A percentile compares a stretch with the other conserved stretches of the same genome.
phyloP scores from a whole-genome alignment of 306 rosid species.

The Herpetospermum pedunculosum region DNA sequence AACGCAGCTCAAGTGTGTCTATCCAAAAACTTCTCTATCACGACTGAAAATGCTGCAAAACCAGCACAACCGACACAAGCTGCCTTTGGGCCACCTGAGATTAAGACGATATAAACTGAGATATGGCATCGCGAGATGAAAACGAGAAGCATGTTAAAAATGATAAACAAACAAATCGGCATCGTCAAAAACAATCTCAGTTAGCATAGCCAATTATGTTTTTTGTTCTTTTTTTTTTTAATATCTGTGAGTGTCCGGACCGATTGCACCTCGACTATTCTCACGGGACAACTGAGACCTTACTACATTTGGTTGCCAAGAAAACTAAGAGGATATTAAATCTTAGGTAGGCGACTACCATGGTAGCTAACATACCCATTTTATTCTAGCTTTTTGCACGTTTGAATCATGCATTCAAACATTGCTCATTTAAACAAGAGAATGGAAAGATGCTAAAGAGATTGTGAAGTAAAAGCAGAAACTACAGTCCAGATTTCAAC shows the following conservation, averaged over 20 bases:
- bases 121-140: background rate
- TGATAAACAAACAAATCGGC: background rate
- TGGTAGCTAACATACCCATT: too few relatives aligned
- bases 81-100: conserved; percentile 80
- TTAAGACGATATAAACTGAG: background rate
- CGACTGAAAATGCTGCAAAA: conserved; percentile 79
- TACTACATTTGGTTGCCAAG: too few relatives aligned
- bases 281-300: too few relatives aligned
- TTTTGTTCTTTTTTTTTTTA: too few relatives aligned
- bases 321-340: too few relatives aligned
- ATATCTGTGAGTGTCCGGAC: too few relatives aligned
- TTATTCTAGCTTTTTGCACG: background rate
- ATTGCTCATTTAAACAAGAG: background rate
- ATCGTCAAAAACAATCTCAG: background rate
- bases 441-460: background rate
- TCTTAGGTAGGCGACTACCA: too few relatives aligned
- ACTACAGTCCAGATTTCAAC: background rate
- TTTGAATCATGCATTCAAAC: background rate
- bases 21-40: conserved; percentile 78
- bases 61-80: conserved; percentile 92
- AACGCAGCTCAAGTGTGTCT: conserved; percentile 41
- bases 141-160: background rate
- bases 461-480: background rate
- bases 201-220: background rate
- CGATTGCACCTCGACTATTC: too few relatives aligned